These are phyloP conservation scores for Albophoma yamanashiensis DNA, from an alignment of 2,329 filamentous ascomycete species.

Conservation along the genomic window DNA sequence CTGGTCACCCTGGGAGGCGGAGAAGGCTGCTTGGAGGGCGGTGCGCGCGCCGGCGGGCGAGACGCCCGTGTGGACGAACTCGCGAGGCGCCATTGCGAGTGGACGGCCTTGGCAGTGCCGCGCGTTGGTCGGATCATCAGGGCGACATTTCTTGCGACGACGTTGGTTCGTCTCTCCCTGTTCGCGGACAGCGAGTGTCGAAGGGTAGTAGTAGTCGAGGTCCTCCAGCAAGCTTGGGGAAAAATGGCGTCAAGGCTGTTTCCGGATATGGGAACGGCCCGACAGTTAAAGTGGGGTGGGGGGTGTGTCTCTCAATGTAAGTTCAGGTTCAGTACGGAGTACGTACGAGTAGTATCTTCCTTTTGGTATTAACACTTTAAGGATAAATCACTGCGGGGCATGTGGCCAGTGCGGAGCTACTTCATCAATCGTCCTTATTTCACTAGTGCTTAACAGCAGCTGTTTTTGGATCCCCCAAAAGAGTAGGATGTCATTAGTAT, in stretches of 20 bases:
- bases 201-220: not conserved
- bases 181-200: not conserved
- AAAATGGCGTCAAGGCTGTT: conserved; percentile 2
- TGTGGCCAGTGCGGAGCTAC: too few relatives aligned
- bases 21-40: not conserved
- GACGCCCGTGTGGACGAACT: conserved; percentile 15
- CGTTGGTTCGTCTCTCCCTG: not conserved
- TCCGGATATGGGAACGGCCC: conserved; percentile 8
- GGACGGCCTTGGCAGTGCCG: conserved; percentile 11
- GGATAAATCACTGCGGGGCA: too few relatives aligned
- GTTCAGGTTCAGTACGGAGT: too few relatives aligned
- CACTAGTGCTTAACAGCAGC: too few relatives aligned
- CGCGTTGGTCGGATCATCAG: conserved; percentile 20
- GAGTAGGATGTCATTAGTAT: too few relatives aligned
- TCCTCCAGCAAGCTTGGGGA: not conserved
- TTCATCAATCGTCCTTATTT: too few relatives aligned
- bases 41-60: conserved; percentile 7
- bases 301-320: too few relatives aligned
- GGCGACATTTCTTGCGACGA: conserved; percentile 2
- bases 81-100: conserved; percentile 16
- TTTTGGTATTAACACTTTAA: too few relatives aligned
- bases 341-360: too few relatives aligned
- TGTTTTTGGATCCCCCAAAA: too few relatives aligned
- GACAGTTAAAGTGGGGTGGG: conserved; percentile 4
- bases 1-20: conserved; percentile 12